Percentiles rank a stretch among this genome's conserved stretches.
phyloP scores from a whole-genome alignment of 805 yeast genomes.

The Ogataea sp. region DNA sequence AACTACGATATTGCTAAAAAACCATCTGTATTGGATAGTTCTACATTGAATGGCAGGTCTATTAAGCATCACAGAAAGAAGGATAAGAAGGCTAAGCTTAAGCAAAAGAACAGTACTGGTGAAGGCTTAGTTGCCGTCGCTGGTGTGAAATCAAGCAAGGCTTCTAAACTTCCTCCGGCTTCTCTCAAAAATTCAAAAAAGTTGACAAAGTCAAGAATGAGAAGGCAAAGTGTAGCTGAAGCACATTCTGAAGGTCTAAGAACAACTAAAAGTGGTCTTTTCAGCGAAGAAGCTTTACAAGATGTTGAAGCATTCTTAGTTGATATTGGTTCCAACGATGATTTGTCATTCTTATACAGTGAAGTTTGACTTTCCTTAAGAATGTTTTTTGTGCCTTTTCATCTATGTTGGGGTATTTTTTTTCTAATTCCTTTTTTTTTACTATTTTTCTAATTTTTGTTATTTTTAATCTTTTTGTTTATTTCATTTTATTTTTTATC shows the following conservation, averaged over 20 bases:
- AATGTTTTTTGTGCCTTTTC: neutral
- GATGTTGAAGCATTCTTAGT: constrained; percentile 66
- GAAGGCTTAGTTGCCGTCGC: constrained; percentile 16
- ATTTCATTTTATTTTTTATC: neutral
- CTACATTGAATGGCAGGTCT: neutral
- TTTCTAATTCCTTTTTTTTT: too few species aligned
- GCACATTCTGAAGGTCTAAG: constrained; percentile 72
- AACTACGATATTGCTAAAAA: constrained; percentile 1
- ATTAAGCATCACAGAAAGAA: constrained; percentile 20
- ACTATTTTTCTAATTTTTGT: too few species aligned
- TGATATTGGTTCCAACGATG: constrained; percentile 38
- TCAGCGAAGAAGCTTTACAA: constrained; percentile 65
- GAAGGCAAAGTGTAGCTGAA: constrained; percentile 64
- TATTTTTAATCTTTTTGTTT: neutral
- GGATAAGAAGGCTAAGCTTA: too few species aligned
- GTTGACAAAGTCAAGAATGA: constrained; percentile 25
- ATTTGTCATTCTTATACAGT: constrained; percentile 28
- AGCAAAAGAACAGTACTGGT: constrained; percentile 24
- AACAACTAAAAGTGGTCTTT: constrained; percentile 67
- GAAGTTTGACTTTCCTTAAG: constrained; percentile 6
- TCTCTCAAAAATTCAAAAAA: constrained; percentile 2
- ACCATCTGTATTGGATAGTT: neutral
- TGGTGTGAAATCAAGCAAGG: constrained; percentile 3
- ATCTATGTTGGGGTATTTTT: neutral
- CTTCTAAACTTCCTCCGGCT: too few species aligned